phyloP scores from a whole-genome alignment of 495 filamentous ascomycete species.

The Beverwykella pulmonaria region DNA sequence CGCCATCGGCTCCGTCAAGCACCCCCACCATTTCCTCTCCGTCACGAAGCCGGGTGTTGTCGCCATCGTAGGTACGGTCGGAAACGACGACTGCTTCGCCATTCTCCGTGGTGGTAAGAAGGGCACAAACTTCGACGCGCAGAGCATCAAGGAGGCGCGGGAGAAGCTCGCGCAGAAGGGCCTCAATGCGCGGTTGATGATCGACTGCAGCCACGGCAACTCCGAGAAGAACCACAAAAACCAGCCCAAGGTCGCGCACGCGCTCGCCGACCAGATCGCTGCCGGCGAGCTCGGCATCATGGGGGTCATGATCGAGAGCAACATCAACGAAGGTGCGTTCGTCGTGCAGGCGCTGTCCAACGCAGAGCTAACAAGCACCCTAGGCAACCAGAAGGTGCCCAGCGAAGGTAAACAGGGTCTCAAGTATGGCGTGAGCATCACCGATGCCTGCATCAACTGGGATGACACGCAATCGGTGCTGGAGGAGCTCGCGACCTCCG shows the following conservation, averaged over 20 bases:
- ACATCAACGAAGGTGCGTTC: slow-evolving; percentile 85
- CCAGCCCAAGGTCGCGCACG: slow-evolving; percentile 90
- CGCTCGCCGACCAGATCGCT: slow-evolving; percentile 80
- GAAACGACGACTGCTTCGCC: slow-evolving; percentile 98
- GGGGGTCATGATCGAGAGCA: slow-evolving; percentile 98
- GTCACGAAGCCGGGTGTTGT: slow-evolving; percentile 97
- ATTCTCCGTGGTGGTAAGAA: slow-evolving; percentile 92
- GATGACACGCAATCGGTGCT: slow-evolving; percentile 86
- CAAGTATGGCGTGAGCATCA: slow-evolving; percentile 95
- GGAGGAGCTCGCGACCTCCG: slow-evolving; percentile 76
- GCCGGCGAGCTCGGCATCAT: slow-evolving; percentile 85
- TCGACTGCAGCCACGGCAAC: slow-evolving; percentile 98
- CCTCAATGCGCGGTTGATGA: slow-evolving; percentile 79
- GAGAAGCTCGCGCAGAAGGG: slow-evolving; percentile 67
- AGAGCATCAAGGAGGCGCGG: slow-evolving; percentile 78
- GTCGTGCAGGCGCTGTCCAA: neutral
- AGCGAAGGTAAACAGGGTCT: slow-evolving; percentile 84
- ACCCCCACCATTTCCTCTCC: slow-evolving; percentile 96
- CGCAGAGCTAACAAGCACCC: slow-evolving; percentile 11
- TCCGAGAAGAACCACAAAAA: slow-evolving; percentile 95
- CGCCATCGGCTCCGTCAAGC: slow-evolving; percentile 89
- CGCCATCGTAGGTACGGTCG: slow-evolving; percentile 91
- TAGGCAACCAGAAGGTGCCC: slow-evolving; percentile 89
- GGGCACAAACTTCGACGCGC: slow-evolving; percentile 90
- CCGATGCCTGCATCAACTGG: slow-evolving; percentile 96